These are phyloP conservation scores for Colletotrichum sidae DNA, from an alignment of 2,329 filamentous ascomycete species.

Conservation along the genomic window DNA sequence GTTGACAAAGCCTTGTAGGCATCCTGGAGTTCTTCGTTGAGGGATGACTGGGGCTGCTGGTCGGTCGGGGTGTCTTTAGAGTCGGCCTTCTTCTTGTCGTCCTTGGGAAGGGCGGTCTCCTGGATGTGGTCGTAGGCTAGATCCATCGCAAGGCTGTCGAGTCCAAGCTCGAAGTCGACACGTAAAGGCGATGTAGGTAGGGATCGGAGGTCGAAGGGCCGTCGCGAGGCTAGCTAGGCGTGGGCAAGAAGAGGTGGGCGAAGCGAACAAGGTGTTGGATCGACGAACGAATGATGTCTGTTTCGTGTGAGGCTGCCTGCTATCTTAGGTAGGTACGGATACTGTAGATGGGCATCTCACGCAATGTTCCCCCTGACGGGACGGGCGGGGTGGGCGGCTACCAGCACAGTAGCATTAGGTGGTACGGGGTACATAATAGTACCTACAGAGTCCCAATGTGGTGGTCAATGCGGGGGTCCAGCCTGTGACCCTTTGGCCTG, in stretches of 20 bases:
- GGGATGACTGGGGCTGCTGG: constrained; percentile 59
- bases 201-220: constrained; percentile 4
- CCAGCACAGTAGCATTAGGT: too few species aligned
- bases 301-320: constrained; percentile 30
- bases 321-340: too few species aligned
- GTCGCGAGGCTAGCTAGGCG: constrained; percentile 31
- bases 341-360: too few species aligned
- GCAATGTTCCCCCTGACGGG: constrained; percentile 25
- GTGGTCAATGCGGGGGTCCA: constrained; percentile 34
- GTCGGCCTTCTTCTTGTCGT: constrained; percentile 56
- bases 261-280: constrained; percentile 25
- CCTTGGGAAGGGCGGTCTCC: constrained; percentile 78
- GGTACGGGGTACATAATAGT: too few species aligned
- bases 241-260: constrained; percentile 15
- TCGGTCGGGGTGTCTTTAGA: constrained; percentile 53
- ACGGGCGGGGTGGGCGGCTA: constrained; percentile 20
- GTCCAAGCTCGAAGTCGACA: constrained; percentile 8
- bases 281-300: constrained; percentile 31
- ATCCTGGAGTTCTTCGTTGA: constrained; percentile 92
- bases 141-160: constrained; percentile 74
- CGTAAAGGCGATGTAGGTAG: neutral
- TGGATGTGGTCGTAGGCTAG: constrained; percentile 97
- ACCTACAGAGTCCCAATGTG: too few species aligned
- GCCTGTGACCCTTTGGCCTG: neutral
- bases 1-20: constrained; percentile 93